Evolutionary conservation across 2,329 filamentous ascomycete species (phyloP).

Genomic region (Fusarium sp.): DNA sequence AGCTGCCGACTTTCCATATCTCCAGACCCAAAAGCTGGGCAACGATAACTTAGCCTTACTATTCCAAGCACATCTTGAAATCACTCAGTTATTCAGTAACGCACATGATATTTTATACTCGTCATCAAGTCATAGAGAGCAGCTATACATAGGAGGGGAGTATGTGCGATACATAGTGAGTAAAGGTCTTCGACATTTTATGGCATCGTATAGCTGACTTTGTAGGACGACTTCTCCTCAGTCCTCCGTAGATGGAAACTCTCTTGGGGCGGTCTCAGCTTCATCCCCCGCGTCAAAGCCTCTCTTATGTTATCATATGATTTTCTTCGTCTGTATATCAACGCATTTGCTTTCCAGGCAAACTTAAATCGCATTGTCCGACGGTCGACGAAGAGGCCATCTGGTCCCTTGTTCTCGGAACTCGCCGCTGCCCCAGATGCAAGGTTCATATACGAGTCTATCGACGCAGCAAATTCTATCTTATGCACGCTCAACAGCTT

Average conservation of each 20-base stretch:
- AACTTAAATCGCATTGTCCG: slow-evolving; percentile 61
- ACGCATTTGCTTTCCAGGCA: slow-evolving; percentile 79
- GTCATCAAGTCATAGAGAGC: slow-evolving; percentile 72
- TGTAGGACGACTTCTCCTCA: slow-evolving; percentile 70
- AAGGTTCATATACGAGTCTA: slow-evolving; percentile 71
- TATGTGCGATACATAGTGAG: slow-evolving; percentile 74
- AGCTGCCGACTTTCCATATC: slow-evolving; percentile 72
- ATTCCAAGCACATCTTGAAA: slow-evolving; percentile 74
- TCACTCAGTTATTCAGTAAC: slow-evolving; percentile 77
- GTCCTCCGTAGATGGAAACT: slow-evolving; percentile 76
- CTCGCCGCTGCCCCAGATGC: slow-evolving; percentile 68
- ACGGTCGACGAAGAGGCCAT: slow-evolving; percentile 44
- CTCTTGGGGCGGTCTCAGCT: slow-evolving; percentile 71
- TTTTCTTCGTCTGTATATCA: slow-evolving; percentile 76
- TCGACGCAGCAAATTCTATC: slow-evolving; percentile 69
- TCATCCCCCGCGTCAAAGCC: slow-evolving; percentile 70
- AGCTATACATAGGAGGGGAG: slow-evolving; percentile 74
- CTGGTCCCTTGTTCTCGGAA: slow-evolving; percentile 56
- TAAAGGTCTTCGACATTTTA: rapidly evolving
- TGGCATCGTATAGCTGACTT: neutral
- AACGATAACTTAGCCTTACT: slow-evolving; percentile 73
- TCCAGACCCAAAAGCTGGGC: slow-evolving; percentile 64
- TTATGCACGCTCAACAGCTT: slow-evolving; percentile 66
- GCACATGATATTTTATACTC: slow-evolving; percentile 78
- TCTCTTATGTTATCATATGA: slow-evolving; percentile 75